A percentile compares a stretch with the other conserved stretches of the same genome.
Conservation (phyloP, 768 basidiomycete genomes). For the Dentipellis fragilis region DNA sequence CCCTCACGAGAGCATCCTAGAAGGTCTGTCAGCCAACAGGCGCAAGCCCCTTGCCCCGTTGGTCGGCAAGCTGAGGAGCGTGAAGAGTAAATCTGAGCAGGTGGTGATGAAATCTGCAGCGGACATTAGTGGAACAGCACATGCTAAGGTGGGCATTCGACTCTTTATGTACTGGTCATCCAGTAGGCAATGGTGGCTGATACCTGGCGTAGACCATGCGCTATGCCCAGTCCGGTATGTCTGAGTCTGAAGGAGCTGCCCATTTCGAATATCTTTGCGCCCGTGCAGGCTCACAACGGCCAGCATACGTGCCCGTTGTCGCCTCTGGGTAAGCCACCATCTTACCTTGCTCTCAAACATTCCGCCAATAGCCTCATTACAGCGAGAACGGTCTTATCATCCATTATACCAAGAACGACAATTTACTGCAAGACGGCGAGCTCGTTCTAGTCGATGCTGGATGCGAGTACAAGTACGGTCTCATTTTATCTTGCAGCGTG, state of each 20-base stretch:
- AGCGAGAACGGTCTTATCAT: slow-evolving; percentile 86
- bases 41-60: slow-evolving; percentile 51
- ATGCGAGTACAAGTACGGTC: slow-evolving; percentile 76
- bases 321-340: slow-evolving; percentile 66
- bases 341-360: background rate
- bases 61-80: slow-evolving; percentile 57
- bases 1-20: slow-evolving; percentile 49
- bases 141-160: slow-evolving; percentile 61
- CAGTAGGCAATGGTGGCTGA: background rate
- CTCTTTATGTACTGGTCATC: background rate
- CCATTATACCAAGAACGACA: slow-evolving; percentile 91
- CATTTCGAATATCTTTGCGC: slow-evolving; percentile 88
- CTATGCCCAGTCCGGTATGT: slow-evolving; percentile 46
- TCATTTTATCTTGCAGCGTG: background rate
- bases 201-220: slow-evolving; percentile 64
- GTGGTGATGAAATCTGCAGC: slow-evolving; percentile 75
- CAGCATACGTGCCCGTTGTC: slow-evolving; percentile 97
- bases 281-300: slow-evolving; percentile 68
- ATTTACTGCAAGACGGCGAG: slow-evolving; percentile 58
- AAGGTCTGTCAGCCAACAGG: slow-evolving; percentile 37
- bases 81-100: slow-evolving; percentile 78
- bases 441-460: slow-evolving; percentile 85
- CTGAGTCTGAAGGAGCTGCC: slow-evolving; percentile 57
- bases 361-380: background rate
- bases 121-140: slow-evolving; percentile 77